Percentiles rank a stretch among this genome's conserved stretches.
These are phyloP conservation scores for Metarhizium guizhouense DNA, from an alignment of 2,329 filamentous ascomycete genomes.

Conservation along the genomic window DNA sequence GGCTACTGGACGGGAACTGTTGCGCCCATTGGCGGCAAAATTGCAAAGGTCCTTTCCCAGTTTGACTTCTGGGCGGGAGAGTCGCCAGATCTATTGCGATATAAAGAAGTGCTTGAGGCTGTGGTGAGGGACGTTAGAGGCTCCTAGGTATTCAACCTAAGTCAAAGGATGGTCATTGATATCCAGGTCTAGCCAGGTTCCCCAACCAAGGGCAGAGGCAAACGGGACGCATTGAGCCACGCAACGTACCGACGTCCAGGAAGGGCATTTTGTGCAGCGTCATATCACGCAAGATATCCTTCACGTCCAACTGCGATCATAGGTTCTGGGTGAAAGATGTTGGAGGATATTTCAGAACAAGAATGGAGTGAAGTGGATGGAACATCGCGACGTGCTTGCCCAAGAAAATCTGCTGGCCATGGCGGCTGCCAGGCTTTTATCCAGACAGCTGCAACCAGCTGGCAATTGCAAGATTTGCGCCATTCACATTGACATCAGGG, in stretches of 20 bases:
- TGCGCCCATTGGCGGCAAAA: conserved; percentile 10
- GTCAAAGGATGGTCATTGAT: too few relatives aligned
- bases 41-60: conserved; percentile 11
- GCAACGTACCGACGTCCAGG: too few relatives aligned
- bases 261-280: too few relatives aligned
- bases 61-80: conserved; percentile 13
- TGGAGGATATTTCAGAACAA: too few relatives aligned
- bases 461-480: not conserved
- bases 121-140: conserved; percentile 10
- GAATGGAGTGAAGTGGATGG: too few relatives aligned
- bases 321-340: too few relatives aligned
- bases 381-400: not conserved
- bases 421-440: not conserved
- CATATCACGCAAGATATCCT: too few relatives aligned
- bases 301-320: too few relatives aligned
- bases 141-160: not conserved
- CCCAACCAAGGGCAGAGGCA: too few relatives aligned
- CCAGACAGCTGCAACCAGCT: not conserved
- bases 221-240: too few relatives aligned
- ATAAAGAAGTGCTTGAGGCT: conserved; percentile 9
- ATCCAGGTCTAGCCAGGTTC: too few relatives aligned
- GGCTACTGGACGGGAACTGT: conserved; percentile 5
- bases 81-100: conserved; percentile 9
- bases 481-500: not conserved
- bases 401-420: not conserved